These are phyloP conservation scores for Middelhovenomyces tepae DNA, from an alignment of 805 yeast species.

Conservation along the genomic window DNA sequence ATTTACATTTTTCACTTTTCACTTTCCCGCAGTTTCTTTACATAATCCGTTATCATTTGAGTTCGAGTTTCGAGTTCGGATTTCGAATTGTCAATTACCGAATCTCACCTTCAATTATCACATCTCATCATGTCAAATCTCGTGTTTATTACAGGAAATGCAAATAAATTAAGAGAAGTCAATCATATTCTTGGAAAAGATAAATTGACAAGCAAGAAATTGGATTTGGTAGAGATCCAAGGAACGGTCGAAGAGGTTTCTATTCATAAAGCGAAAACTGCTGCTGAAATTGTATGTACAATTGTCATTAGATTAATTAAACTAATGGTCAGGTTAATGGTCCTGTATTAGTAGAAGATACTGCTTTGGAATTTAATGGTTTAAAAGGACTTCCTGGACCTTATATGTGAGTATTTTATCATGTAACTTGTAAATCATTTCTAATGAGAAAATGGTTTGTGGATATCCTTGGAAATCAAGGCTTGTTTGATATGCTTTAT, in stretches of 20 bases:
- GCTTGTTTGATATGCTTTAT: constrained; percentile 65
- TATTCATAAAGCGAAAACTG: constrained; percentile 65
- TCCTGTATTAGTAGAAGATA: constrained; percentile 92
- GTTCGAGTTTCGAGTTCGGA: too few relatives aligned
- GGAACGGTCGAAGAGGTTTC: constrained; percentile 81
- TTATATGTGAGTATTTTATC: constrained; percentile 37
- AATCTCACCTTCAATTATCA: too few relatives aligned
- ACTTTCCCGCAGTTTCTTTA: too few relatives aligned
- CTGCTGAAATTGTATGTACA: constrained; percentile 42
- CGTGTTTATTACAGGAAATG: constrained; percentile 71
- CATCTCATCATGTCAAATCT: too few relatives aligned
- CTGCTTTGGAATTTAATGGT: constrained; percentile 79
- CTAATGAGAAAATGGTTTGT: constrained; percentile 70
- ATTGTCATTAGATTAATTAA: background rate
- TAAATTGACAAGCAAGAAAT: constrained; percentile 47
- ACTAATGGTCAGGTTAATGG: constrained; percentile 38
- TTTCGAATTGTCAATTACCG: too few relatives aligned
- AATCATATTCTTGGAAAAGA: constrained; percentile 48
- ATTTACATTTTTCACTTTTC: too few relatives aligned
- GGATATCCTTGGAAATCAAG: constrained; percentile 61
- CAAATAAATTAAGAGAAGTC: constrained; percentile 81
- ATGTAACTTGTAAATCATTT: background rate
- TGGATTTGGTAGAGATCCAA: constrained; percentile 88
- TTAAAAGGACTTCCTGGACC: constrained; percentile 90
- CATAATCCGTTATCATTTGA: too few relatives aligned